Base-by-base conservation (phyloP, 202 grass and related monocot genomes). In the Brachypodium distachyon region DNA sequence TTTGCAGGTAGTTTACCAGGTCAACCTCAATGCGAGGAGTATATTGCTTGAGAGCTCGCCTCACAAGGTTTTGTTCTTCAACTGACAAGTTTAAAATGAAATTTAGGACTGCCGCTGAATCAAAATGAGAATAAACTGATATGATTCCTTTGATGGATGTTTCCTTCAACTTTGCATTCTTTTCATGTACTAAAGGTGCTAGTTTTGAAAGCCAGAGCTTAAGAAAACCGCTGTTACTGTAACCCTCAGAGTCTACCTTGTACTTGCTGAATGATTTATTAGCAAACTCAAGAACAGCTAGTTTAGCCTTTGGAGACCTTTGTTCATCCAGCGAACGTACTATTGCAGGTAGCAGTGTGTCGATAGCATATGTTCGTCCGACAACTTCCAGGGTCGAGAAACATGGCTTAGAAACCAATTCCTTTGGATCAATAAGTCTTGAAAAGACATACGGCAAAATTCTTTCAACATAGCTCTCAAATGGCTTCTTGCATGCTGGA, bases 121-220 rank as follows among this genome's bases (percentile, higher is more conserved):
- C 88, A 72, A 97, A 93, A 79, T 97, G 70, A 68, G 88, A 87
- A 87, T 97, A 97, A 83, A 97, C 81, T 22, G 93, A 81, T 89
- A 97, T 93, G 36, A 97, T 97, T 66, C 93, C 87, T 75, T 79
- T 89, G 81, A 91, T 89, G 8, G 90, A 89, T 74, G 93, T 75
- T 82, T 97, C 93, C 81, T 97, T 97, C 54, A 97, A 77, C 28
- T 93, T 97, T 46, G 86, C 72, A 79, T 91, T 97, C 83, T 97
- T 97, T 58, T 91, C 93, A 85, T 93, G 83, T 68, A 87, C 62
- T 52, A 93, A 82, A 41, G 88, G 93, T 83, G 83, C 83, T 73
- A 97, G 67, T 77, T 97, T 97, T 65, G 81, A 77, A 68, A 97
- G 93, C 93, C 93, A 97, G 23, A 97, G 78, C 77, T 97, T 97